phyloP scores from a whole-genome alignment of 768 basidiomycete genomes.

The Cystofilobasidium macerans region DNA sequence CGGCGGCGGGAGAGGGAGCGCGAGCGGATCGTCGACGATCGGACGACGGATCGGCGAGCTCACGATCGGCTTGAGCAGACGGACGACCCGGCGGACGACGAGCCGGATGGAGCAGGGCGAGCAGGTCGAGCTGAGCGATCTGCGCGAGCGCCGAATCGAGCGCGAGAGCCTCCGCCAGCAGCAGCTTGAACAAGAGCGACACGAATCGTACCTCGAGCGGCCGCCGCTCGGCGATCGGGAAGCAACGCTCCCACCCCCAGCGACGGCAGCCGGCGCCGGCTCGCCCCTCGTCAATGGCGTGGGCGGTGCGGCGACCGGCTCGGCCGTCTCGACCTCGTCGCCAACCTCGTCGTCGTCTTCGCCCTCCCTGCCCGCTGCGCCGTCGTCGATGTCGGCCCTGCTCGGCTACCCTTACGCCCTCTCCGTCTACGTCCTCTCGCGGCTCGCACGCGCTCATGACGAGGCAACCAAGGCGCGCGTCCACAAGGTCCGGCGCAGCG shows the following conservation, averaged over 20 bases:
- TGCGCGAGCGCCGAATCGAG: not conserved
- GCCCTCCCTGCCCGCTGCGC: conserved; percentile 24
- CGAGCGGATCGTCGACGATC: conserved; percentile 5
- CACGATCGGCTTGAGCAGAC: not conserved
- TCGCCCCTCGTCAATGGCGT: not conserved
- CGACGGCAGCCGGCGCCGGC: not conserved
- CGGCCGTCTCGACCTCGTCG: conserved; percentile 6
- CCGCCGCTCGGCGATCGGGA: too few species aligned
- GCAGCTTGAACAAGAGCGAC: not conserved
- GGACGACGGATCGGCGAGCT: not conserved
- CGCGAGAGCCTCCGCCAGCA: not conserved
- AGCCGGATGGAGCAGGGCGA: conserved; percentile 8
- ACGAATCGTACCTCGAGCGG: not conserved
- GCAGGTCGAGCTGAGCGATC: conserved; percentile 2
- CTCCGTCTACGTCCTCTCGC: conserved; percentile 49
- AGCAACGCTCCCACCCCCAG: too few species aligned
- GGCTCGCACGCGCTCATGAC: conserved; percentile 58
- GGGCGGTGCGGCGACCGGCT: not conserved
- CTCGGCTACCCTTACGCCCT: conserved; percentile 29
- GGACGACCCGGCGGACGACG: not conserved
- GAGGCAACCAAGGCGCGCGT: conserved; percentile 41
- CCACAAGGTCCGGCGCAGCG: conserved; percentile 39
- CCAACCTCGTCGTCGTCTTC: conserved; percentile 18
- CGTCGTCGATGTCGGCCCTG: conserved; percentile 25
- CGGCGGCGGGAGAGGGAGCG: not conserved